Conservation (phyloP, 2,329 filamentous ascomycete genomes). For the Colletotrichum sp. region DNA sequence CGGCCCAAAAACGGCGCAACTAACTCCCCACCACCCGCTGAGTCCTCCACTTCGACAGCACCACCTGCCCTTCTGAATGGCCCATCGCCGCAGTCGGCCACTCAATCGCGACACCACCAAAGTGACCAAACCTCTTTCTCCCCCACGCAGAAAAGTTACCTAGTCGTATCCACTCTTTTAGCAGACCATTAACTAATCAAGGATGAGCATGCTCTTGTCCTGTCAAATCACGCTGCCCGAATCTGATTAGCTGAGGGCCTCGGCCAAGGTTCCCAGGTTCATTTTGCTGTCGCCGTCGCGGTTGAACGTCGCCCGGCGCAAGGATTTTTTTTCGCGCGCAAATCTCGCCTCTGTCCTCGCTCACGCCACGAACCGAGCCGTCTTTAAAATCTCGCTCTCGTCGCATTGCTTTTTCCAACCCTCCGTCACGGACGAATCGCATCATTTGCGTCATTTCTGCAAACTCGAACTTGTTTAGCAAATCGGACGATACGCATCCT, state of each 20-base stretch:
- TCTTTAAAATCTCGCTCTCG: neutral
- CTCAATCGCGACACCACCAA: neutral
- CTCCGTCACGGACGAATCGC: neutral
- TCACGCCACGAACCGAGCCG: neutral
- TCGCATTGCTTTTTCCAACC: neutral
- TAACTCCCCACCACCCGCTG: neutral
- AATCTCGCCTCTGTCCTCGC: conserved; percentile 2
- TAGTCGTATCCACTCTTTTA: neutral
- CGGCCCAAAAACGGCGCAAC: neutral
- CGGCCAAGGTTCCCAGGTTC: neutral
- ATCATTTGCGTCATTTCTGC: neutral
- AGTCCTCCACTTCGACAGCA: neutral
- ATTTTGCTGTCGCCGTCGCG: neutral
- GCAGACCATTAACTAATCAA: conserved; percentile 2
- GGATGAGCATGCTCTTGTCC: neutral
- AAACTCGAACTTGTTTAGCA: accelerated
- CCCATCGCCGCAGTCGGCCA: neutral
- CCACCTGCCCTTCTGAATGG: neutral
- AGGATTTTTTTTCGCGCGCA: neutral
- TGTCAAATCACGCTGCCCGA: conserved; percentile 1
- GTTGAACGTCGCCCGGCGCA: neutral
- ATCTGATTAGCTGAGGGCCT: neutral
- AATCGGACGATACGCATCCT: neutral
- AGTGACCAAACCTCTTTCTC: neutral
- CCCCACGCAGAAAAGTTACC: neutral